A percentile compares a stretch with the other conserved stretches of the same genome.
Evolutionary conservation across 805 yeast genomes (phyloP).

Genomic region (Phaffomyces thermotolerans): DNA sequence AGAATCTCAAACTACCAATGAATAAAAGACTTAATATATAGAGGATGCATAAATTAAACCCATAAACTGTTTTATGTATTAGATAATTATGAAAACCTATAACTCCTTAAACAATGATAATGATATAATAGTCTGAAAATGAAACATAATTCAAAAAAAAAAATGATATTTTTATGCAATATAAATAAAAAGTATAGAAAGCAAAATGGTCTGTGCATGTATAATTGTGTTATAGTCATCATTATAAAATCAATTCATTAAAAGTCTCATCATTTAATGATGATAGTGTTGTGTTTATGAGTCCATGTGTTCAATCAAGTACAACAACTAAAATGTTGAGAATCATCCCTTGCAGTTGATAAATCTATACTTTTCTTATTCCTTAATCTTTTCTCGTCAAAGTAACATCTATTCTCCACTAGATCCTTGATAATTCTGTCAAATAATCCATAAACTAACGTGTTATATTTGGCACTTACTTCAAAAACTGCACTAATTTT

Average conservation of each 20-base stretch:
- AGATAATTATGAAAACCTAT: background rate
- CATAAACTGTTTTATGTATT: too few relatives aligned
- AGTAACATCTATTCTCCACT: slow-evolving; percentile 33
- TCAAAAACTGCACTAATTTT: slow-evolving; percentile 37
- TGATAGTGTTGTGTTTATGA: too few relatives aligned
- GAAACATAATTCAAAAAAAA: background rate
- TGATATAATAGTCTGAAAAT: background rate
- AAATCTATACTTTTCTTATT: slow-evolving; percentile 24
- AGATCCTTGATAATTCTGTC: slow-evolving; percentile 32
- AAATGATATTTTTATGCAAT: background rate
- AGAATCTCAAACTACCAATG: background rate
- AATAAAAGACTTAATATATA: background rate
- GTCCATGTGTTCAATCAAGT: slow-evolving; percentile 6
- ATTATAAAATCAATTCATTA: too few relatives aligned
- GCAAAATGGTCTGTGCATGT: background rate
- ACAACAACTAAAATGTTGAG: slow-evolving; percentile 17
- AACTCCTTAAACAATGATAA: background rate
- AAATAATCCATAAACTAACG: slow-evolving; percentile 31
- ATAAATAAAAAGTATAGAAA: background rate
- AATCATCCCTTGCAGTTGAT: slow-evolving; percentile 19
- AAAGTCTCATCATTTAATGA: too few relatives aligned
- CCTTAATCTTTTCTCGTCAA: slow-evolving; percentile 23
- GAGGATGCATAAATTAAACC: too few relatives aligned
- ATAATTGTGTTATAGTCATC: too few relatives aligned
- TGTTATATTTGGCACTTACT: slow-evolving; percentile 38